Percentiles rank a stretch among this genome's conserved stretches.
Evolutionary conservation across 2,329 filamentous ascomycete genomes (phyloP).

Genomic region (Diaporthe caulivora): DNA sequence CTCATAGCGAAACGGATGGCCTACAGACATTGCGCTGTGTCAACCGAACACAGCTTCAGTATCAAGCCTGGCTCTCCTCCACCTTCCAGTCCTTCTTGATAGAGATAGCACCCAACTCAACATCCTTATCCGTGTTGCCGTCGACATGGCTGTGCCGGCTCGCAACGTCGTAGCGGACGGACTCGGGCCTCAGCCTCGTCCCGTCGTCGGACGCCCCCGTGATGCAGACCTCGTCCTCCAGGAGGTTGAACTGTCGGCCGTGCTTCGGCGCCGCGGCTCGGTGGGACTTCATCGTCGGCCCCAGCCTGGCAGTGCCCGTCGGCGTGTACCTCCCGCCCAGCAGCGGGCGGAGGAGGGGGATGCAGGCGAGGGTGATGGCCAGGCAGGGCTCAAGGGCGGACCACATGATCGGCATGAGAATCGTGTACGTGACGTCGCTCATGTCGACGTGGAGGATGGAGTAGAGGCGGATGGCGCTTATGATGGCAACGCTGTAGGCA

Average conservation of each 20-base stretch:
- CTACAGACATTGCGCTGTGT: neutral
- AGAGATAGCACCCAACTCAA: conserved; percentile 13
- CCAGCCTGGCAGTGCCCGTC: conserved; percentile 6
- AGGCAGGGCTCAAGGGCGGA: conserved; percentile 53
- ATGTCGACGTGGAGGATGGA: conserved; percentile 51
- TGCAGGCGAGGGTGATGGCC: conserved; percentile 53
- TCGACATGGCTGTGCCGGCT: neutral
- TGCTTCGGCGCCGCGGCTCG: conserved; percentile 3
- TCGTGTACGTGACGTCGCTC: conserved; percentile 50
- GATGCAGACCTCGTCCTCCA: conserved; percentile 9
- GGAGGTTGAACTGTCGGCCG: neutral
- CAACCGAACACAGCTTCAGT: neutral
- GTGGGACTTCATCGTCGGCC: conserved; percentile 4
- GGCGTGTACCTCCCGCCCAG: conserved; percentile 44
- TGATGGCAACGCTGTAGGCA: conserved; percentile 41
- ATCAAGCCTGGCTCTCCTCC: neutral
- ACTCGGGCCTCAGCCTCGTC: neutral
- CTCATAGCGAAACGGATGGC: neutral
- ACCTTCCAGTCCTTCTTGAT: neutral
- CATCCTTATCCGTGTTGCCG: neutral
- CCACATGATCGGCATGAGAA: conserved; percentile 52
- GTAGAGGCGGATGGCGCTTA: conserved; percentile 51
- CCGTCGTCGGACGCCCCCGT: neutral
- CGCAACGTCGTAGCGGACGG: neutral
- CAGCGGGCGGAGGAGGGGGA: conserved; percentile 56